Evolutionary conservation across 768 basidiomycete genomes (phyloP).

Genomic region (Boletus subparvulus): DNA sequence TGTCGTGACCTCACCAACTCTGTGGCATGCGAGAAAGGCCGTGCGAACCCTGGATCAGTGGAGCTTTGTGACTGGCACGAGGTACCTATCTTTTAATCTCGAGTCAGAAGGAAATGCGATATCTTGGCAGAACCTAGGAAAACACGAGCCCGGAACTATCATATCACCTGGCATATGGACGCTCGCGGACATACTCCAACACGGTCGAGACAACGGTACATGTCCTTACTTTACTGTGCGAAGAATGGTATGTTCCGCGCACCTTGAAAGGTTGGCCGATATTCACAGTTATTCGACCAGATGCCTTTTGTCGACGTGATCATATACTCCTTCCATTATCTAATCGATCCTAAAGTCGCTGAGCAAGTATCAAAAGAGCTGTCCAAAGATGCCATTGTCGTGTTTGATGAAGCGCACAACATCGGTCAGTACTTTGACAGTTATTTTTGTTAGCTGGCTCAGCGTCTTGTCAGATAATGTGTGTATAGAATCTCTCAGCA

Average conservation of each 20-base stretch:
- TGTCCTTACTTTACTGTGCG: conserved; percentile 98
- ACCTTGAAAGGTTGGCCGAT: not conserved
- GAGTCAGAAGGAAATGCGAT: conserved; percentile 1
- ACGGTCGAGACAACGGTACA: conserved; percentile 79
- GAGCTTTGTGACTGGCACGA: conserved; percentile 96
- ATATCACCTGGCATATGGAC: conserved; percentile 92
- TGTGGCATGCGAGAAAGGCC: conserved; percentile 76
- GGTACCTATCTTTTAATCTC: conserved; percentile 44
- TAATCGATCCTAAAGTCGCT: conserved; percentile 97
- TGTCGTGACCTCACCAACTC: conserved; percentile 94
- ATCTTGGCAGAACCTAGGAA: conserved; percentile 67
- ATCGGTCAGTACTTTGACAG: conserved; percentile 61
- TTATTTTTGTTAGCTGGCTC: not conserved
- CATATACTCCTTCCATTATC: conserved; percentile 99
- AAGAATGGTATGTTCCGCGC: conserved; percentile 71
- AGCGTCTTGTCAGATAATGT: conserved; percentile 72
- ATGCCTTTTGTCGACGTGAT: conserved; percentile 95
- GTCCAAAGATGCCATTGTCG: conserved; percentile 96
- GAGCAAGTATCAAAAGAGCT: conserved; percentile 98
- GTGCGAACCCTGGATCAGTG: conserved; percentile 84
- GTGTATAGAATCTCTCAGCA: conserved; percentile 96
- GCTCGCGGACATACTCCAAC: conserved; percentile 85
- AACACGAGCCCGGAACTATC: conserved; percentile 75
- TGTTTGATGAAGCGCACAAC: conserved; percentile 99
- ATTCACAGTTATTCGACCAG: conserved; percentile 41